These are phyloP conservation scores for Pseudotulostoma volvatum DNA, from an alignment of 495 filamentous ascomycete species.

Conservation along the genomic window DNA sequence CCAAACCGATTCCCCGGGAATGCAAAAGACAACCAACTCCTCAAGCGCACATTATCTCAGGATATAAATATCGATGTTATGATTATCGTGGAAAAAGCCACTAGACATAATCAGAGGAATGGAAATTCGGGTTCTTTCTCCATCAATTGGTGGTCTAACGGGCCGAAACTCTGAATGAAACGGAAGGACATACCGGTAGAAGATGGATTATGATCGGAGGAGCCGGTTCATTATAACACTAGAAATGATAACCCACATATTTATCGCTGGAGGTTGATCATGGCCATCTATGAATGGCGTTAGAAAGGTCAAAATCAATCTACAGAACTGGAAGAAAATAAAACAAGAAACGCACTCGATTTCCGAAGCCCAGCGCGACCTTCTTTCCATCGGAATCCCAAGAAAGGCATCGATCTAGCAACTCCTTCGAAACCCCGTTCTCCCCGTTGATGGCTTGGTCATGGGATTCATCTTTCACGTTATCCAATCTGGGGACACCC, in stretches of 20 bases:
- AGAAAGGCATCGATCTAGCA: conserved; percentile 37
- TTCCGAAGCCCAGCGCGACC: conserved; percentile 55
- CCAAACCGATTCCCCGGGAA: not conserved
- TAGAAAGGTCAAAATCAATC: not conserved
- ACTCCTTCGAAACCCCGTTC: conserved; percentile 18
- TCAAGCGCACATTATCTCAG: too few relatives aligned
- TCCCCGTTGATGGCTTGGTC: conserved; percentile 23
- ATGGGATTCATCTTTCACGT: conserved; percentile 15
- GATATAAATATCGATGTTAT: too few relatives aligned
- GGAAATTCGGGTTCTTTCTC: too few relatives aligned
- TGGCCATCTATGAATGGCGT: conserved; percentile 18
- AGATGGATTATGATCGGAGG: too few relatives aligned
- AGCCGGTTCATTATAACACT: too few relatives aligned
- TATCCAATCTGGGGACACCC: conserved; percentile 21
- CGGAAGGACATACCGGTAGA: too few relatives aligned
- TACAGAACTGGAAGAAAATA: not conserved
- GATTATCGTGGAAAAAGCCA: too few relatives aligned
- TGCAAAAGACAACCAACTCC: too few relatives aligned
- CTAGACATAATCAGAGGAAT: too few relatives aligned
- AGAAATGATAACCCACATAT: too few relatives aligned
- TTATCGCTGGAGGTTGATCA: conserved; percentile 31
- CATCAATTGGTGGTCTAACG: too few relatives aligned
- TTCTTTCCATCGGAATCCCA: conserved; percentile 67
- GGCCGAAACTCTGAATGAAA: too few relatives aligned
- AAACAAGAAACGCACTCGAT: conserved; percentile 36